Evolutionary conservation across 257 asterid species (phyloP), one percentile per base, ranked within the genome.

Genomic region (Capsicum rhomboideum): DNA sequence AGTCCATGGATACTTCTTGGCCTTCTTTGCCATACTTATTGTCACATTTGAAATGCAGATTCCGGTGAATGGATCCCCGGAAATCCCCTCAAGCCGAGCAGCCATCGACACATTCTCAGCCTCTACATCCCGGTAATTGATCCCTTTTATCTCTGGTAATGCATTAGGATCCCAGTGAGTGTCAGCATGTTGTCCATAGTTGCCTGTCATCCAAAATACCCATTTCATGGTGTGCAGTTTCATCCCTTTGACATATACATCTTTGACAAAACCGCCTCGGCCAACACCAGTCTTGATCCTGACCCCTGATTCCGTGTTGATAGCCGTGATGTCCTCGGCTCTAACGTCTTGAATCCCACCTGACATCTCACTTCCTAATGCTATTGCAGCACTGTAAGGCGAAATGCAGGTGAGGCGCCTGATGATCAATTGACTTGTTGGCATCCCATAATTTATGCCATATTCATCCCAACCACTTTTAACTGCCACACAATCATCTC

Each of bases 401-500:
- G 86, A 84, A 37, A 84, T 84, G 74, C 86, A 84, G 9, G 86
- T 84, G 1, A 84, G 86, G 31, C 86, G 78, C 44, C 84, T 37
- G 42, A 84, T 79, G 46, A 66, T 9, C 23, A 84, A 26, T 40
- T 84, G 86, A 49, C 50, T 84, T 6, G 86, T 84, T 34, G 86
- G 84, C 72, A 63, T 84, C 8, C 86, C 86, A 0, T 61, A 84
- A 0, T 78, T 79, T 28, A 84, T 84, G 4, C 86, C 86, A 58
- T 23, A 84, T 69, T 84, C 69, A 54, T 79, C 86, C 86, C 86
- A 84, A n/a, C 86, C 86, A 59, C 86, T 84, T 66, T 84, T 84
- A 29, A 84, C 84, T 64, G 86, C 86, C 0, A 84, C 69, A 53
- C 86, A 84, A 50, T 84, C 86, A 71, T 84, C 86, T 79, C 86